Percentiles rank a stretch among this genome's conserved stretches.
phyloP scores from a whole-genome alignment of 2,329 filamentous ascomycete genomes.

The Ceratocystis colombiana region DNA sequence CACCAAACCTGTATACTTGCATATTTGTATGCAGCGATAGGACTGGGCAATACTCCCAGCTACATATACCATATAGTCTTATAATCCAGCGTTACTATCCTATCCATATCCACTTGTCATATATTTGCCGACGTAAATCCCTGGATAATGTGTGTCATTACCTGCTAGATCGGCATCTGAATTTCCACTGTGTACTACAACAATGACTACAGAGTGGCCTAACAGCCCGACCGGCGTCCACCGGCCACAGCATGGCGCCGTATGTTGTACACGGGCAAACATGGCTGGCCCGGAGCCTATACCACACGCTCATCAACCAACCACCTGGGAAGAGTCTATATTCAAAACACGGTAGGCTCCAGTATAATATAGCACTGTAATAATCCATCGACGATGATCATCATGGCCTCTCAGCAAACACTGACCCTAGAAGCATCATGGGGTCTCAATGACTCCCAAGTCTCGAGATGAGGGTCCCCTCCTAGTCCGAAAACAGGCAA shows the following conservation, averaged over 20 bases:
- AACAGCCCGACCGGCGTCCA: neutral
- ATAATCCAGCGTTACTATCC: neutral
- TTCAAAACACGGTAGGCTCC: no score
- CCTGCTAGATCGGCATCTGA: slow-evolving; percentile 6
- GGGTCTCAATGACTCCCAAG: neutral
- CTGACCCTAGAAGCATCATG: neutral
- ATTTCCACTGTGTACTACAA: slow-evolving; percentile 1
- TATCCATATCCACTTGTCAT: slow-evolving; percentile 10
- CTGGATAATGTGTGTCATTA: slow-evolving; percentile 10
- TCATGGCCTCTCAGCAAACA: neutral
- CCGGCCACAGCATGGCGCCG: no score
- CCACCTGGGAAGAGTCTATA: no score
- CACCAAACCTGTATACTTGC: neutral
- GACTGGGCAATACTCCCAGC: neutral
- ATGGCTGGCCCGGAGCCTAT: no score
- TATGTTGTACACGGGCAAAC: no score
- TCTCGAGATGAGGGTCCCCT: neutral
- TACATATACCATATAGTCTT: neutral
- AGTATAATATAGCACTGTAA: neutral
- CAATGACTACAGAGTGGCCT: slow-evolving; percentile 10
- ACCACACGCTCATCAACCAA: neutral
- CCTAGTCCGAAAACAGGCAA: neutral
- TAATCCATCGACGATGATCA: neutral
- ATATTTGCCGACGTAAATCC: slow-evolving; percentile 4
- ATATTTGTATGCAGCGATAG: neutral